Conservation (phyloP, 257 asterid species). For the Eucommia ulmoides region DNA sequence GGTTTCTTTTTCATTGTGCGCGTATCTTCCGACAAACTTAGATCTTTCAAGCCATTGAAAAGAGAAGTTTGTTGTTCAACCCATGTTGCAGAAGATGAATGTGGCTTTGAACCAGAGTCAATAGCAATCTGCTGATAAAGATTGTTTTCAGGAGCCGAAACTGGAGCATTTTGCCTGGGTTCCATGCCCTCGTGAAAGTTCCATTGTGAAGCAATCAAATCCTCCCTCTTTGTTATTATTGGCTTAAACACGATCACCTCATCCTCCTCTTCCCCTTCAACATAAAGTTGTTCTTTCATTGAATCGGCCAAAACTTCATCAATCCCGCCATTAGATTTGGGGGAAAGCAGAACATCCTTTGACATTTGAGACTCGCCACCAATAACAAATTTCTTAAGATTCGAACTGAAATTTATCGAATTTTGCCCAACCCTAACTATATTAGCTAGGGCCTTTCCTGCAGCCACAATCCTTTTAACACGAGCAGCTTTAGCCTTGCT, state of each 20-base stretch:
- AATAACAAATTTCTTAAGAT: slow-evolving; percentile 49
- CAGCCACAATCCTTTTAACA: slow-evolving; percentile 70
- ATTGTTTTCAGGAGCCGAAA: slow-evolving; percentile 23
- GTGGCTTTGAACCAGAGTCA: slow-evolving; percentile 21
- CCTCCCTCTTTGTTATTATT: slow-evolving; percentile 43
- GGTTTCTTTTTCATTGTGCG: slow-evolving; percentile 19
- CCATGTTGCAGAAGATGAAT: slow-evolving; percentile 14
- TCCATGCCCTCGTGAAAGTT: slow-evolving; percentile 17
- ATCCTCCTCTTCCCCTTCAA: slow-evolving; percentile 61
- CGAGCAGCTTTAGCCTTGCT: slow-evolving; percentile 56
- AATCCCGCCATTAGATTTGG: slow-evolving; percentile 13
- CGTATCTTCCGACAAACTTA: slow-evolving; percentile 49
- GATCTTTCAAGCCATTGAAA: slow-evolving; percentile 38
- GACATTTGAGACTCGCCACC: slow-evolving; percentile 51
- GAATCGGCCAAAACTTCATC: slow-evolving; percentile 18
- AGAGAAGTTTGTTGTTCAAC: slow-evolving; percentile 29
- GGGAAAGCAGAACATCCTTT: slow-evolving; percentile 32
- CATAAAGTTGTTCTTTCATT: slow-evolving; percentile 20
- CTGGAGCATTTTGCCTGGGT: slow-evolving; percentile 21
- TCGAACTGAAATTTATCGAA: slow-evolving; percentile 50
- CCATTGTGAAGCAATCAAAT: slow-evolving; percentile 26
- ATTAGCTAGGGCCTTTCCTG: slow-evolving; percentile 84
- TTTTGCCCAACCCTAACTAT: slow-evolving; percentile 48
- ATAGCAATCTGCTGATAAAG: slow-evolving; percentile 27
- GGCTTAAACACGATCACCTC: slow-evolving; percentile 94